Base-by-base conservation (phyloP, 495 filamentous ascomycete species). In the Apodospora peruviana region DNA sequence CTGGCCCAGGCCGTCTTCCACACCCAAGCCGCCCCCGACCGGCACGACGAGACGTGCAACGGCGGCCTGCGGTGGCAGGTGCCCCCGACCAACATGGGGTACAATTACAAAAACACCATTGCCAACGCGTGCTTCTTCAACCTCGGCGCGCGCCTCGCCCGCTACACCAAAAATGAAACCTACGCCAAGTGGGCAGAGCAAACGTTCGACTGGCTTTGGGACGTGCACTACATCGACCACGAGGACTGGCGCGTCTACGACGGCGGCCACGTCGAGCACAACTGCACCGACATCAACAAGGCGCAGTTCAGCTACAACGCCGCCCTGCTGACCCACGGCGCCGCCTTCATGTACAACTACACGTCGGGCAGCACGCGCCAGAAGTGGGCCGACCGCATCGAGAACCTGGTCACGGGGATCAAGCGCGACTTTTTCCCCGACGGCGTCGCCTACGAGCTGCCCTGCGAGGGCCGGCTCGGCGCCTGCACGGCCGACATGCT, bases 11-110 rank as follows among this genome's bases (percentile, higher is more conserved):
- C 78, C 40, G 86, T 90, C 18, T 90, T 84, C 71, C 85, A 88
- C 59, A 80, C 79, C 3, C 86, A 90, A 58, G 77, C 79, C 0
- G 45, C 57, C 37, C 81, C 85, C 74, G 56, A 62, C 1, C 79
- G 90, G 29, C 70, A 70, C 16, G 70, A 77, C 40, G 71, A 70
- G 9, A 80, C 76, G 1, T 90, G 87, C 55, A 70, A 70, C 34
- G 87, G 86, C 37, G 87, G 87, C 17, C 58, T 94, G 50, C 74
- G 82, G 36, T 93, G 88, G 88, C 88, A 91, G 64, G 84, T 91
- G 18, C 83, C 85, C 46, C 76, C 77, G 2, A 82, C 76, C 53
- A 88, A 89, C 57, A 77, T 72, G n/a, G 88, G 88, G 5, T 94
- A 87, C 56, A 76, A 84, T 52, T 91, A 93, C 70, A 91, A 91